A percentile compares a stretch with the other conserved stretches of the same genome.
Conservation (phyloP, 352 stramenopile genomes). For the Globisporangium apiculatum region DNA sequence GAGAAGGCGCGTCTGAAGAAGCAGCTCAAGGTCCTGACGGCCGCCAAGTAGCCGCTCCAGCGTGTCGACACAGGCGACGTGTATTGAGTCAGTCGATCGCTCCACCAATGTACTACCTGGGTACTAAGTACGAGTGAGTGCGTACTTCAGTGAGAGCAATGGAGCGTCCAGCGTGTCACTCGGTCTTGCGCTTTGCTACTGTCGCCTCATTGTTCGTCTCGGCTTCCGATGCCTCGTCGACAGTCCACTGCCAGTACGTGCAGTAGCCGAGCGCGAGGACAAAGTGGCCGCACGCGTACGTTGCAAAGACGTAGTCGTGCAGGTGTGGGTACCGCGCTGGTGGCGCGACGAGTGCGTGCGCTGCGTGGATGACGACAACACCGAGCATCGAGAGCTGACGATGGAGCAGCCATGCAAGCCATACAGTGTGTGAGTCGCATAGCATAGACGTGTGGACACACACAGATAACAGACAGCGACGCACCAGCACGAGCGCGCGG, state of each 20-base stretch:
- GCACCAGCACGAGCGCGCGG: conserved; percentile 46
- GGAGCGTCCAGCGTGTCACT: conserved; percentile 15
- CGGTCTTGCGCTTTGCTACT: conserved; percentile 26
- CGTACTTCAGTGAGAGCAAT: too few relatives aligned
- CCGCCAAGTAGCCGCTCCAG: conserved; percentile 27
- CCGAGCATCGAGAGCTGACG: conserved; percentile 50
- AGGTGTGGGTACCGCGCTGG: conserved; percentile 69
- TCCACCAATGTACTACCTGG: too few relatives aligned
- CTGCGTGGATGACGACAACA: conserved; percentile 43
- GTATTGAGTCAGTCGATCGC: too few relatives aligned
- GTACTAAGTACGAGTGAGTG: too few relatives aligned
- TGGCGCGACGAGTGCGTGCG: conserved; percentile 34
- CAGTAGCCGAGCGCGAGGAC: conserved; percentile 63
- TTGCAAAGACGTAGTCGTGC: conserved; percentile 81
- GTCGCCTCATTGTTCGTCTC: not conserved
- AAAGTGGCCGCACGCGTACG: conserved; percentile 77
- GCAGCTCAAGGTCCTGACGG: conserved; percentile 74
- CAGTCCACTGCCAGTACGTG: conserved; percentile 82
- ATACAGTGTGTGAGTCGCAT: too few relatives aligned
- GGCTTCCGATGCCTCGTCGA: conserved; percentile 8
- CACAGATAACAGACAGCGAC: conserved; percentile 1
- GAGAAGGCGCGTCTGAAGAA: conserved; percentile 83
- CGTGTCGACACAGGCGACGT: not conserved
- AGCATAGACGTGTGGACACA: not conserved
- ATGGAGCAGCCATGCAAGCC: not conserved